Conservation (phyloP, 139 green algal species). For the Spirogloea muscicola region DNA sequence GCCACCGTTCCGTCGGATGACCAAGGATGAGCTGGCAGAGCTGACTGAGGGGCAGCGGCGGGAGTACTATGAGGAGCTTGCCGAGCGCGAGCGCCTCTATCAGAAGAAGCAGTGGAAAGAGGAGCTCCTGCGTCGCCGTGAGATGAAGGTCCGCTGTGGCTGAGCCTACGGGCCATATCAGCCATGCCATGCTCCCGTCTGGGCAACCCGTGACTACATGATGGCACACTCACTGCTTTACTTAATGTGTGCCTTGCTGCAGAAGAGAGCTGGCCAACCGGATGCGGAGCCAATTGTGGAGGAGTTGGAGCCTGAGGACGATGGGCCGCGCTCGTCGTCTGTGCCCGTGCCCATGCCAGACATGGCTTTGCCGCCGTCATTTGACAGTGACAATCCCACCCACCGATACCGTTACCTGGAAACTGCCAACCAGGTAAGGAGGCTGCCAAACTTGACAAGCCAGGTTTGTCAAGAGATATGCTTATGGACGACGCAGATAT, state of each 20-base stretch:
- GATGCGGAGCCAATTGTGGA: too few species aligned
- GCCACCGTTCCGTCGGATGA: slow-evolving; percentile 27
- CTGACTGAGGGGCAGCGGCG: slow-evolving; percentile 12
- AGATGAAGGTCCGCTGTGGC: too few species aligned
- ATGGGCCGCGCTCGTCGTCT: slow-evolving; percentile 3
- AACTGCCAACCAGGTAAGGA: slow-evolving; percentile 34
- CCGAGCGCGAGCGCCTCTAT: slow-evolving; percentile 17
- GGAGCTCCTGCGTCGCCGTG: slow-evolving; percentile 52
- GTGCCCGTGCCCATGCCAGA: slow-evolving; percentile 66
- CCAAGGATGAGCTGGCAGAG: slow-evolving; percentile 15
- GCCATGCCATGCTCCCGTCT: too few species aligned
- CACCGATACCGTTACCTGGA: slow-evolving; percentile 75
- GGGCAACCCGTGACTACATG: too few species aligned
- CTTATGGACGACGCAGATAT: too few species aligned
- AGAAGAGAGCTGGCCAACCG: too few species aligned
- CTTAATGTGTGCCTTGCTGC: too few species aligned
- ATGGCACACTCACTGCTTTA: too few species aligned
- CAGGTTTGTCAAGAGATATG: too few species aligned
- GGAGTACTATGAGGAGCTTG: slow-evolving; percentile 34
- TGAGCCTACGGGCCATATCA: too few species aligned
- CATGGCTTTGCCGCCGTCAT: slow-evolving; percentile 63
- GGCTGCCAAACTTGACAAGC: too few species aligned
- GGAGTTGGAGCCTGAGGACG: too few species aligned
- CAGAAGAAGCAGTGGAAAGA: slow-evolving; percentile 33
- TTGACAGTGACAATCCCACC: slow-evolving; percentile 62